Base-by-base conservation (phyloP, 1,284 basidiomycete species). In the Ceraceosorus guamensis region DNA sequence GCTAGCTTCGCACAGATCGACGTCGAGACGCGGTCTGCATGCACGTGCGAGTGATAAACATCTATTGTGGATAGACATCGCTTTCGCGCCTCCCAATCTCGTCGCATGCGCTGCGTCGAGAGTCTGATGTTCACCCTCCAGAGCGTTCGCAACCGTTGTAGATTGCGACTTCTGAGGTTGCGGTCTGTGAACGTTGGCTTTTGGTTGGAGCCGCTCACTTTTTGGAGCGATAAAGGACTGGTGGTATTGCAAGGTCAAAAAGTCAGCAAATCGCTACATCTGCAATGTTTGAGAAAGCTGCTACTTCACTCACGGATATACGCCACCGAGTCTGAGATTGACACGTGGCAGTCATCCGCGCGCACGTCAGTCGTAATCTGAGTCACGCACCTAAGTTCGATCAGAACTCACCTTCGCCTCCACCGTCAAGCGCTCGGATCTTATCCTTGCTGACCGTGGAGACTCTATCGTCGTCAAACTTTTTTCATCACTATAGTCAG, bases 391-490 rank as follows among this genome's bases (percentile, higher is more conserved):
- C 24, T 24, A 24, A 24, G 24, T 2, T 24, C 24, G 24, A 24
- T 24, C 24, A 41, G 39, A 11, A 41, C 39, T 41, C 39, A 41
- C 39, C 56, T 52, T 76, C 72, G 14, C 73, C 73, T 4, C 73
- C 73, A 5, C 73, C 73, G 33, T 73, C 68, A 13, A 76, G 55
- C 5, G 60, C 55, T 31, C 43, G 39, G 54, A 76, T 72, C 61
- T 75, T 76, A 32, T 76, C 73, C 30, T 62, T 45, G 3, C 55
- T 39, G 1, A 76, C 71, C 2, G 66, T 44, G n/a, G 53, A 53
- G 6, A 73, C 73, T 37, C 65, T 69, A 30, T 76, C 73, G 52
- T 76, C 73, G 57, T 76, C 68, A 44, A 76, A 73, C 59, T 68
- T 64, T 10, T 13, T 14, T n/a, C 24, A 13, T 34, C 14, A 14